These are phyloP conservation scores for Tetrahymena elliotti DNA, from an alignment of 73 alveolate genomes.

Conservation along the genomic window DNA sequence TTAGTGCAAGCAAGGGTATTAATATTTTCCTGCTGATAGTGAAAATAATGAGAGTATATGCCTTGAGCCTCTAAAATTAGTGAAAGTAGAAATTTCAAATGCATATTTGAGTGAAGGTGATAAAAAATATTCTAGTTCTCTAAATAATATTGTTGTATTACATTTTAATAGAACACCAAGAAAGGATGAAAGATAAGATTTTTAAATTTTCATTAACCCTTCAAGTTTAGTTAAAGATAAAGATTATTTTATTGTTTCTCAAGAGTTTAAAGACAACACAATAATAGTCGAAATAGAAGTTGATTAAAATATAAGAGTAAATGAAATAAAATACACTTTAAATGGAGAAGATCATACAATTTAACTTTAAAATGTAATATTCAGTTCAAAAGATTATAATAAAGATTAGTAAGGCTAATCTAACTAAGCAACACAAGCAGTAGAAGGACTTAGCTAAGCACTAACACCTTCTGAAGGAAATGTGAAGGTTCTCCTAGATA, in stretches of 20 bases:
- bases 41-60: background rate
- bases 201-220: background rate
- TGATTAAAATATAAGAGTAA: background rate
- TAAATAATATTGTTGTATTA: background rate
- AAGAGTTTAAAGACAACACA: background rate
- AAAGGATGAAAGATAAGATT: background rate
- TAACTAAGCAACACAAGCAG: background rate
- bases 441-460: background rate
- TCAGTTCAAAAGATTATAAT: background rate
- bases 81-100: background rate
- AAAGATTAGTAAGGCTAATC: background rate
- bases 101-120: background rate
- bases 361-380: background rate
- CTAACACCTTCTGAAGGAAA: background rate
- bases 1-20: background rate
- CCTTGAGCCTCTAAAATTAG: background rate
- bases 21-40: background rate
- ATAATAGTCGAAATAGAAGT: background rate
- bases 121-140: background rate
- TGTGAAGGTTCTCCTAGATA: background rate
- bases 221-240: background rate
- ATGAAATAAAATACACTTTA: background rate
- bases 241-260: background rate
- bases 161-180: background rate
- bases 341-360: background rate